Conservation (phyloP, 1,139 yeast species). For the Pichia cactophila region DNA sequence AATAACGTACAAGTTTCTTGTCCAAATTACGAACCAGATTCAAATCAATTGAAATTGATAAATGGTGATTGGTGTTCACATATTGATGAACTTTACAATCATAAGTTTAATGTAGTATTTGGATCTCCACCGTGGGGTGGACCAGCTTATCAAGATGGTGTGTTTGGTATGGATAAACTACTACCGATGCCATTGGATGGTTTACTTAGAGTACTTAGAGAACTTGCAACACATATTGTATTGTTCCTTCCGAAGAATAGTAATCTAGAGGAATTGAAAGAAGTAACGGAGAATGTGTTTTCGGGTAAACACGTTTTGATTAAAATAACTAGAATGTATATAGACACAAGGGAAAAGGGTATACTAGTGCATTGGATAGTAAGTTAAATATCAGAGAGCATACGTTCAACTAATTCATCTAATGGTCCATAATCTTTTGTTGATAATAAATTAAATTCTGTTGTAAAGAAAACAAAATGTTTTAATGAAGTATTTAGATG, state of each 20-base stretch:
- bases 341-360: background rate
- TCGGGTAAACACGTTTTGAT: background rate
- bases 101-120: constrained; percentile 56
- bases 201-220: constrained; percentile 36
- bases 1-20: constrained; percentile 44
- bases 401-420: constrained; percentile 72
- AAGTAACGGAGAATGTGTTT: background rate
- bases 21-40: background rate
- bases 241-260: constrained; percentile 70
- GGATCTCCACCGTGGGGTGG: constrained; percentile 99
- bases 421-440: constrained; percentile 88
- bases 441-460: constrained; percentile 71
- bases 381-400: constrained; percentile 31
- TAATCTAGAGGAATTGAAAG: constrained; percentile 41
- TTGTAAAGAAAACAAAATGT: constrained; percentile 83
- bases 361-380: background rate
- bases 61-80: background rate
- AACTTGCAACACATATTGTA: constrained; percentile 46
- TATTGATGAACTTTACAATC: constrained; percentile 17
- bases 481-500: constrained; percentile 90
- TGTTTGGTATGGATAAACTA: constrained; percentile 50
- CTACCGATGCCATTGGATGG: constrained; percentile 45
- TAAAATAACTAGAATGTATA: background rate
- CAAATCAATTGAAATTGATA: background rate
- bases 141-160: constrained; percentile 44